A percentile compares a stretch with the other conserved stretches of the same genome.
Conservation (phyloP, 202 grass and related monocot genomes). For the Hordeum pubiflorum region DNA sequence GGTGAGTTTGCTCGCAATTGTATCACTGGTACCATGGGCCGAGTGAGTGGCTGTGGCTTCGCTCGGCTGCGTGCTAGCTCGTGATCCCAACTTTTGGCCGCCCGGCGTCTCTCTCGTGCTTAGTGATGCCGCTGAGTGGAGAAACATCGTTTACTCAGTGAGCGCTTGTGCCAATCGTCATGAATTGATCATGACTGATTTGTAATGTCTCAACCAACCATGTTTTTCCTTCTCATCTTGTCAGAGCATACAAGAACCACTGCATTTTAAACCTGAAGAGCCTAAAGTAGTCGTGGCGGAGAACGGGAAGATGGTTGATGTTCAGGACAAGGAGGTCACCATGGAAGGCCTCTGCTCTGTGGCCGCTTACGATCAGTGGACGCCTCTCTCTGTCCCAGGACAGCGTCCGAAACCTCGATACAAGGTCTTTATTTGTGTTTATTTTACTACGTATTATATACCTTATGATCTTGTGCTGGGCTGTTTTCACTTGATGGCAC, state of each 20-base stretch:
- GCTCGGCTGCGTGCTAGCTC: not conserved
- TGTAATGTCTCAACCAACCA: not conserved
- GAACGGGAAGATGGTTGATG: slow-evolving; percentile 27
- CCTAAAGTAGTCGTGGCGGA: slow-evolving; percentile 17
- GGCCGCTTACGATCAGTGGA: slow-evolving; percentile 33
- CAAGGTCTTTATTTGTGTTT: slow-evolving; percentile 21
- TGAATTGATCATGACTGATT: not conserved
- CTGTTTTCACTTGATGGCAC: not conserved
- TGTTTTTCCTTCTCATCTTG: not conserved
- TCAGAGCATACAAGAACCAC: not conserved
- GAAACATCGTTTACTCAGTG: not conserved
- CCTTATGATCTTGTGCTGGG: not conserved
- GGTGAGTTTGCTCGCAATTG: not conserved
- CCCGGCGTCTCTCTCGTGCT: not conserved
- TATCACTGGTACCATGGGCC: not conserved
- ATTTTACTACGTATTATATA: not conserved
- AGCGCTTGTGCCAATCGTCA: not conserved
- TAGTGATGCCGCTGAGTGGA: not conserved
- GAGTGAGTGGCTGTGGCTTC: not conserved
- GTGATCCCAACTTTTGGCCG: not conserved
- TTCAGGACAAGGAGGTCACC: slow-evolving; percentile 47
- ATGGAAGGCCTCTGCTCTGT: slow-evolving; percentile 45
- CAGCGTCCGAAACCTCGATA: slow-evolving; percentile 39
- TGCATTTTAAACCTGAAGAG: not conserved
- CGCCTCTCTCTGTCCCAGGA: slow-evolving; percentile 19